phyloP scores from a whole-genome alignment of 441 rosid species.

The Croton laevigatus region DNA sequence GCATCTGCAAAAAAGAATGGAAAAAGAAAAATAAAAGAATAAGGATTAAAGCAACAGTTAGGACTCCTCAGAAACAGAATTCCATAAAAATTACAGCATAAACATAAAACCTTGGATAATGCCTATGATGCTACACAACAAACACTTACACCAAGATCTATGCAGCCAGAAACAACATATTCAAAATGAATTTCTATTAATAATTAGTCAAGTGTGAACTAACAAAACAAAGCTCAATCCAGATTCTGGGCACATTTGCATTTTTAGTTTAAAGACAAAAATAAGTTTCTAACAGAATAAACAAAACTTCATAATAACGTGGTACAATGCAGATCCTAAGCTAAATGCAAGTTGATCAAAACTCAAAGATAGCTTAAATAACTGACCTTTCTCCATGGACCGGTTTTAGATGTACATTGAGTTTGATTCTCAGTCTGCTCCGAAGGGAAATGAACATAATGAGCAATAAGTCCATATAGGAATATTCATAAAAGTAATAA shows the following conservation, averaged over 20 bases:
- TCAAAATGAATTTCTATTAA: not conserved
- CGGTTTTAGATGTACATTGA: conserved; percentile 56
- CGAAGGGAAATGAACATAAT: conserved; percentile 10
- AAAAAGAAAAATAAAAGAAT: not conserved
- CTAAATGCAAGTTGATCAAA: not conserved
- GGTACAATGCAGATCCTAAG: not conserved
- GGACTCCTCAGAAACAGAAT: not conserved
- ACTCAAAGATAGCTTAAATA: not conserved
- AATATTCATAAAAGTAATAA: not conserved
- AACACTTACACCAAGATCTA: not conserved
- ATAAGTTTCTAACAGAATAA: not conserved
- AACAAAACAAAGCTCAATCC: not conserved
- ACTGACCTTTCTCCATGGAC: conserved; percentile 97
- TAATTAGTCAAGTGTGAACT: not conserved
- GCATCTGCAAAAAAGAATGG: conserved; percentile 56
- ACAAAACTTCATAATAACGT: not conserved
- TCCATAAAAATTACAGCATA: not conserved
- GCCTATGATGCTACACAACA: not conserved
- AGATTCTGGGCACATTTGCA: no score
- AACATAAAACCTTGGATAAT: not conserved
- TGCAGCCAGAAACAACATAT: not conserved
- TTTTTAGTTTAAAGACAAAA: not conserved
- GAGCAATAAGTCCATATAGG: not conserved
- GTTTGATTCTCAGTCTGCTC: conserved; percentile 63
- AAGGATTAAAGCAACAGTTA: not conserved